Evolutionary conservation across 495 filamentous ascomycete species (phyloP).

Genomic region (Endocarpon pusillum): DNA sequence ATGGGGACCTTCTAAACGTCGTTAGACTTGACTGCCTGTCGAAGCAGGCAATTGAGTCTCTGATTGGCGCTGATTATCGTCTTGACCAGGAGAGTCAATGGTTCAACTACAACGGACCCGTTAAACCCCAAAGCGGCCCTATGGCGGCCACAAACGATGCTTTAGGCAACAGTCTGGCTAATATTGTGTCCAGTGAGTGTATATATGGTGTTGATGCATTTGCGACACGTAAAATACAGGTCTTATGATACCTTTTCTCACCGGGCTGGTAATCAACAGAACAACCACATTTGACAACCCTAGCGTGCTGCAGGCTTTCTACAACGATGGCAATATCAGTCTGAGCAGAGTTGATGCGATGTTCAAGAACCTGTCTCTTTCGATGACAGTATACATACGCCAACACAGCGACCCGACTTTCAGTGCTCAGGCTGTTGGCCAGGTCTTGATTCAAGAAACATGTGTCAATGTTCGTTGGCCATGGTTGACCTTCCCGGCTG

Average conservation of each 20-base stretch:
- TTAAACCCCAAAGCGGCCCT: neutral
- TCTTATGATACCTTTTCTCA: no score
- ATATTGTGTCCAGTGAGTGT: no score
- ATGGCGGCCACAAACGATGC: no score
- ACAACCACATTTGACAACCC: neutral
- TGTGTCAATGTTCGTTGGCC: conserved; percentile 9
- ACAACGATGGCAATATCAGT: neutral
- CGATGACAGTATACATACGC: conserved; percentile 1
- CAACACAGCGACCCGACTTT: neutral
- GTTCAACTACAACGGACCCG: neutral
- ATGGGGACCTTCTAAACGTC: neutral
- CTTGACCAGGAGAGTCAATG: neutral
- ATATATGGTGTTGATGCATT: no score
- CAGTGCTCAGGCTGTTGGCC: neutral
- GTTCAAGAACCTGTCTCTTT: neutral
- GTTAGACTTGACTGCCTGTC: neutral
- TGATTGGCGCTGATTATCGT: neutral
- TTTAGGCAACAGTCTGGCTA: no score
- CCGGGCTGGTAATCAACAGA: no score
- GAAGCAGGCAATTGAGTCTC: neutral
- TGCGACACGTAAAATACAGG: no score
- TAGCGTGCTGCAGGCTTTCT: neutral
- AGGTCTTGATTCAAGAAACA: neutral
- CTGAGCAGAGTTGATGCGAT: neutral
- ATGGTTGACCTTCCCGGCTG: conserved; percentile 8